These are phyloP conservation scores for Penicillium manginii DNA, from an alignment of 495 filamentous ascomycete genomes.

Conservation along the genomic window DNA sequence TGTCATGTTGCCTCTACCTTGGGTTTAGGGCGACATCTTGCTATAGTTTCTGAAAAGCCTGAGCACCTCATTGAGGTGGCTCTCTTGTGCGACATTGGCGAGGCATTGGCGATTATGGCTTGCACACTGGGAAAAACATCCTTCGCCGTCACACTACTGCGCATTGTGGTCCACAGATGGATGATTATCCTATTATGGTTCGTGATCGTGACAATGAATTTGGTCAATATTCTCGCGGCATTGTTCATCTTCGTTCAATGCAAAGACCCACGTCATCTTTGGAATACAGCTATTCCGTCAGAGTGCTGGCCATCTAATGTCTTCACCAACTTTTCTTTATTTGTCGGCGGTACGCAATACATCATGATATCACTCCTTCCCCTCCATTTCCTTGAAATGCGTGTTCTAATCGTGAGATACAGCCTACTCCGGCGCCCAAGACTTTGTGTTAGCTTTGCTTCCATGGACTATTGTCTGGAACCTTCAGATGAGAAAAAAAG, in stretches of 20 bases:
- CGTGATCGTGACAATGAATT: slow-evolving; percentile 28
- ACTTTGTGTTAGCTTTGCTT: slow-evolving; percentile 23
- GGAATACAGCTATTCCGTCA: slow-evolving; percentile 24
- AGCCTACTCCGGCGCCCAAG: slow-evolving; percentile 30
- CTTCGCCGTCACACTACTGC: slow-evolving; percentile 25
- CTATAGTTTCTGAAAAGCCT: slow-evolving; percentile 18
- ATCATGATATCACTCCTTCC: background rate
- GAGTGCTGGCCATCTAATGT: slow-evolving; percentile 23
- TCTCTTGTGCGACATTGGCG: slow-evolving; percentile 25
- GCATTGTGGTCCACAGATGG: slow-evolving; percentile 26
- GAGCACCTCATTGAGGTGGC: slow-evolving; percentile 24
- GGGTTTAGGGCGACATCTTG: slow-evolving; percentile 24
- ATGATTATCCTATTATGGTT: slow-evolving; percentile 24
- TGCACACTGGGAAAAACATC: slow-evolving; percentile 28
- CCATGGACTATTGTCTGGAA: slow-evolving; percentile 30
- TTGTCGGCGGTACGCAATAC: slow-evolving; percentile 22
- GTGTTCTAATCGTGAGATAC: slow-evolving; percentile 4
- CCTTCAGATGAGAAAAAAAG: slow-evolving; percentile 27
- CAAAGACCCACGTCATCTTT: slow-evolving; percentile 26
- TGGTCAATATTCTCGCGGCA: slow-evolving; percentile 23
- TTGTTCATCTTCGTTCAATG: slow-evolving; percentile 26
- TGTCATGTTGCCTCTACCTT: slow-evolving; percentile 25
- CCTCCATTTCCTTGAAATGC: background rate
- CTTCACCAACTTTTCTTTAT: slow-evolving; percentile 26
- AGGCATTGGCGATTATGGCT: slow-evolving; percentile 27